Base-by-base conservation (phyloP, 768 basidiomycete species). In the Butyriboletus loyo region DNA sequence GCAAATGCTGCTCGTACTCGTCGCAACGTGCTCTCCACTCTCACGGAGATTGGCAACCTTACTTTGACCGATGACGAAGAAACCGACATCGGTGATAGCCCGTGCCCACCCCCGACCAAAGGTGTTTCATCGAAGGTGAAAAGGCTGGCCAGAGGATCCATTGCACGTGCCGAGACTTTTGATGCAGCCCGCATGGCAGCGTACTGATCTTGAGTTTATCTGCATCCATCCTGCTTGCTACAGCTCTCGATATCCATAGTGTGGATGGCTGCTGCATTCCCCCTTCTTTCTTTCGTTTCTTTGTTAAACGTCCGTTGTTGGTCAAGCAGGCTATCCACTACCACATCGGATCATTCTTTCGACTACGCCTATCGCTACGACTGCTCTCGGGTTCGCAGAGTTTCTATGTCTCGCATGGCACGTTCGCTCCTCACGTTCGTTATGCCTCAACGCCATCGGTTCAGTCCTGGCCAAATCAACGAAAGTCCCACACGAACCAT, bases 21-120 rank as follows among this genome's bases (percentile, higher is more conserved):
- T 43, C 80, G 87, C 46, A 77, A 77, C 32, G 80, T 73, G 4
- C 71, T 91, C 37, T 77, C 76, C 52, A 84, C 88, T 13, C 79
- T 92, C 4, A 74, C 76, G 9, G 88, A 89, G 67, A 86, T 86
- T 52, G 76, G 75, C n/a, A 83, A 83, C 60, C 72, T 74, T 9
- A 79, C 80, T 11, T 72, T 75, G 32, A 83, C 85, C 30, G 89
- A 90, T 36, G 89, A 89, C 51, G 87, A 86, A 39, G 87, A 89
- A 49, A 82, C 81, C 6, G 88, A 90, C 59, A 68, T 90, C 39
- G 90, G 89, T 14, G 90, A 89, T 61, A 93, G 91, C 61, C 92
- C 92, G 5, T 96, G 92, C 72, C 90, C 90, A 3, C 86, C 89
- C 42, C 84, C 87, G 11, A 82, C 77, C 31, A 89, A 86, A 63